Conservation (phyloP, 2,329 filamentous ascomycete genomes). For the Claviceps spartinae region DNA sequence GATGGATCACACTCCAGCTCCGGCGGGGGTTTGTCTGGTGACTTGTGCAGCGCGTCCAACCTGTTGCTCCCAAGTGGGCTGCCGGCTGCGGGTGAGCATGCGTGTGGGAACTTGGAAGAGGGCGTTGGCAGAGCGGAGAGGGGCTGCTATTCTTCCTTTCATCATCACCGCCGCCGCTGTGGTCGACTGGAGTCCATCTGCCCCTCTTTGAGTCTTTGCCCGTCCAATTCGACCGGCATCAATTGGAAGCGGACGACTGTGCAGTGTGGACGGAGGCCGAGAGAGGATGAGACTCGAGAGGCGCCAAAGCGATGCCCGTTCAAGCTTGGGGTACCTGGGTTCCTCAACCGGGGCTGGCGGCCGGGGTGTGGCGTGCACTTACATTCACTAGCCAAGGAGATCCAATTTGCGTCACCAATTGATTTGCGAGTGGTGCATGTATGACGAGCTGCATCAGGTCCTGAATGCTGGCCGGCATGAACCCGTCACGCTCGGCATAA, state of each 20-base stretch:
- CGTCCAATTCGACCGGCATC: neutral
- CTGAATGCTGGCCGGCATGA: neutral
- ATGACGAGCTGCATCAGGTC: neutral
- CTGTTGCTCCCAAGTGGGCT: neutral
- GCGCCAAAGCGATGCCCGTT: constrained; percentile 1
- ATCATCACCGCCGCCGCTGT: neutral
- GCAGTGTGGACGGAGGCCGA: neutral
- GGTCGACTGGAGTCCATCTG: neutral
- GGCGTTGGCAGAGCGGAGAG: neutral
- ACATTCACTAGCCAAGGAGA: neutral
- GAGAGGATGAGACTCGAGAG: neutral
- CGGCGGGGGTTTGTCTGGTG: neutral
- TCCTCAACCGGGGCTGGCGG: neutral
- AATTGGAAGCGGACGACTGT: neutral
- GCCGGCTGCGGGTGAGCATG: neutral
- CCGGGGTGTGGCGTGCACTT: neutral
- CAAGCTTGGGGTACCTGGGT: constrained; percentile 1
- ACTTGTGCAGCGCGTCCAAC: neutral
- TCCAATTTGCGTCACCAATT: neutral
- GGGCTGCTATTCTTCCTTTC: neutral
- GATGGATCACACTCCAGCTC: neutral
- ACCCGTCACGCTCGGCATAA: neutral
- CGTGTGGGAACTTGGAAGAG: neutral
- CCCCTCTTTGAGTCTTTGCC: neutral
- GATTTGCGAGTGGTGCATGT: neutral